Evolutionary conservation across 1,284 basidiomycete species (phyloP).

Genomic region (Puccinia sorghi): DNA sequence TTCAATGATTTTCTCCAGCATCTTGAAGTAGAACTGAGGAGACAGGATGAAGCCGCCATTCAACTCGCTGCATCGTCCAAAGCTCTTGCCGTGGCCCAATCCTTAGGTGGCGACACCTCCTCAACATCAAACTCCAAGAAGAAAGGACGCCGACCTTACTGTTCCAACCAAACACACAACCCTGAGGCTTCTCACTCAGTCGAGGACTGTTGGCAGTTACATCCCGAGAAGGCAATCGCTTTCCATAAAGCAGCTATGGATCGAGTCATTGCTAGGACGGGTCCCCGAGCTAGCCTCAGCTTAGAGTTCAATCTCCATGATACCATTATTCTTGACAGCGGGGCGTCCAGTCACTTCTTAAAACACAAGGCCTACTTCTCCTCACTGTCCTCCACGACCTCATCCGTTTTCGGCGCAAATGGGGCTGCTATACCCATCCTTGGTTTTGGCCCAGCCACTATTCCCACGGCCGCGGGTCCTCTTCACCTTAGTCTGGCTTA

Average conservation of each 20-base stretch:
- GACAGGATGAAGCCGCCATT: background rate
- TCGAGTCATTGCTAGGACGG: background rate
- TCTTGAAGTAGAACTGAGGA: background rate
- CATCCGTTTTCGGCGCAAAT: background rate
- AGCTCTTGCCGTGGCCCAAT: background rate
- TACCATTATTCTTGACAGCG: slow-evolving; percentile 5
- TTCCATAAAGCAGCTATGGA: background rate
- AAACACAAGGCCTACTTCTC: background rate
- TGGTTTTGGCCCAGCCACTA: slow-evolving; percentile 8
- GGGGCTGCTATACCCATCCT: background rate
- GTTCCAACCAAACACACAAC: background rate
- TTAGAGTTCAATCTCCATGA: background rate
- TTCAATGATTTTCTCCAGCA: background rate
- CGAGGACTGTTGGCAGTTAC: background rate
- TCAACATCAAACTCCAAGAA: background rate
- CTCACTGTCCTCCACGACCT: background rate
- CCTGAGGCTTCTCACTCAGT: background rate
- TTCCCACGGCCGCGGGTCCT: background rate
- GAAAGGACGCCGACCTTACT: background rate
- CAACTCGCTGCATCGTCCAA: background rate
- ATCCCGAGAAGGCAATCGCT: background rate
- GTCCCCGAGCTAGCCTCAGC: background rate
- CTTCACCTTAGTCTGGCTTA: background rate
- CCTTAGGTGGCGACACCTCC: background rate
- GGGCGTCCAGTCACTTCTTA: slow-evolving; percentile 9